These are phyloP conservation scores for Backusella liffmaniae DNA, from an alignment of 192 early-diverging fungal genomes.

Conservation along the genomic window DNA sequence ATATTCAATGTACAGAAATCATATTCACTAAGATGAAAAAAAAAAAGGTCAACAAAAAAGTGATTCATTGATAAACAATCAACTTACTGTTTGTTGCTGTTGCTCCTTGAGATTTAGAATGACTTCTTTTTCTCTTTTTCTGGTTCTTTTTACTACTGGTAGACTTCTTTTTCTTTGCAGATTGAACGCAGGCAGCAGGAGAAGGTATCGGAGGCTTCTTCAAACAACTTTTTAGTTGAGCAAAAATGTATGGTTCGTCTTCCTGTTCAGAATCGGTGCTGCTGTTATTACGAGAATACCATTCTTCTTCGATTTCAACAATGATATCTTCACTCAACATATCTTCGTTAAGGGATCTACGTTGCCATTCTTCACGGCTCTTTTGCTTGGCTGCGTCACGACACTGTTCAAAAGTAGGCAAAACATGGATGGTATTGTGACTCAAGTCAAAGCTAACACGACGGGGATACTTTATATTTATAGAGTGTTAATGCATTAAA, in stretches of 20 bases:
- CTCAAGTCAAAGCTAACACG: conserved; percentile 38
- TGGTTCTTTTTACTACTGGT: conserved; percentile 11
- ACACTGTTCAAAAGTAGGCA: conserved; percentile 33
- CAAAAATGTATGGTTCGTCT: neutral
- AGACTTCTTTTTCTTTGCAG: neutral
- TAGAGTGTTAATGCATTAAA: neutral
- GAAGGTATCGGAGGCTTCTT: conserved; percentile 17
- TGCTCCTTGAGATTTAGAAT: conserved; percentile 2
- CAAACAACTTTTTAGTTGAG: conserved; percentile 26
- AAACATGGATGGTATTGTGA: conserved; percentile 38
- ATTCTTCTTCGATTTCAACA: conserved; percentile 26
- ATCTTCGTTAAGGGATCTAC: conserved; percentile 22
- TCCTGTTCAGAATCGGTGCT: neutral
- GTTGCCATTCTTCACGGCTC: conserved; percentile 23
- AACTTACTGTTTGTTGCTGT: neutral
- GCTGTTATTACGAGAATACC: neutral
- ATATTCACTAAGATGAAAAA: neutral
- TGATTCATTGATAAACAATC: neutral
- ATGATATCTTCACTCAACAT: conserved; percentile 32
- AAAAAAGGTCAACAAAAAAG: neutral
- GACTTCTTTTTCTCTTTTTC: conserved; percentile 17
- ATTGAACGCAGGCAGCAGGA: neutral
- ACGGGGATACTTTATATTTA: conserved; percentile 12
- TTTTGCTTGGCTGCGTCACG: conserved; percentile 18
- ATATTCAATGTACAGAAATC: conserved; percentile 8